Evolutionary conservation across 768 basidiomycete genomes (phyloP), one percentile per base, ranked within the genome.

Genomic region (Kwoniella europaea): DNA sequence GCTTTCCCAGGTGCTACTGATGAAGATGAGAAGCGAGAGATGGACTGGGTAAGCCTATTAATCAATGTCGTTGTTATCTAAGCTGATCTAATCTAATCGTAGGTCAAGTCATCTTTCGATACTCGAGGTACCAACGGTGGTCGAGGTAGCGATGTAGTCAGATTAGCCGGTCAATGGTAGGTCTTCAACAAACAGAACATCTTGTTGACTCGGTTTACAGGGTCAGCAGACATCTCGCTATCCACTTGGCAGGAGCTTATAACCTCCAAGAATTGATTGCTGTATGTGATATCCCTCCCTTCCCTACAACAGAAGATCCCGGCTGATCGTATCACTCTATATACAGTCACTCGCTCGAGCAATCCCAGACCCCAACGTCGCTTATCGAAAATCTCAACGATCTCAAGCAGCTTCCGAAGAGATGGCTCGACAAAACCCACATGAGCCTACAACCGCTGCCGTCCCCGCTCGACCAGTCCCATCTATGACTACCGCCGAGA

Each of bases 131-230:
- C 92, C 78, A 96, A 96, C 81, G 81, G 87, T 72, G 72, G 85
- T 71, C 88, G 91, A 67, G 88, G 90, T 12, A 85, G 87, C 2
- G 88, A 88, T 67, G 89, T 90, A 41, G 88, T 91, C 64, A 88
- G 93, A 73, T 89, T 98, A 66, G 94, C 94, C 2, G 94, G 94
- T 15, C 91, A 90, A 41, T 98, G 94, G 94, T 79, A 53, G 20
- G 78, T 68, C 44, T 24, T 41, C 27, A 10, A 16, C 16, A 27
- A 12, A 1, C 16, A 20, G 57, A 44, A 41, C 22, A 55, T 20
- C 16, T 10, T 18, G 20, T 62, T 76, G 60, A 67, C 59, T 63
- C 24, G 20, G 22, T 22, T 63, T 42, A 6, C 59, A 84, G 82
- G 83, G 80, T 83, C 68, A 77, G 76, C 55, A 73, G 77, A 13